Percentiles rank a stretch among this genome's conserved stretches.
These are phyloP conservation scores for Epichloe gansuensis DNA, from an alignment of 2,329 filamentous ascomycete species.

Conservation along the genomic window DNA sequence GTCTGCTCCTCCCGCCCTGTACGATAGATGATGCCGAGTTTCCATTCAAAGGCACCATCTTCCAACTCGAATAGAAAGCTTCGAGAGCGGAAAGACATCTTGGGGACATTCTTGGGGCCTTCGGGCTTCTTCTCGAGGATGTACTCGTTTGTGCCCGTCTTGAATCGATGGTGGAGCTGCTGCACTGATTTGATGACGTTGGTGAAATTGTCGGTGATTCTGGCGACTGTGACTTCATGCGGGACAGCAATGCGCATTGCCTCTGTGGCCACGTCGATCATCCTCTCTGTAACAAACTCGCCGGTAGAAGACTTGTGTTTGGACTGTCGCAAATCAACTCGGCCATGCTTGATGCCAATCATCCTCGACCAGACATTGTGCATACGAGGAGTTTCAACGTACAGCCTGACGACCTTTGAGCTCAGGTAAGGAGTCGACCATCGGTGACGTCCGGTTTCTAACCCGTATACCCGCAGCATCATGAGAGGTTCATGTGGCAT, in stretches of 20 bases:
- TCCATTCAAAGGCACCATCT: conserved; percentile 96
- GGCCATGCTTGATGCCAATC: conserved; percentile 67
- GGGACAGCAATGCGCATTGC: conserved; percentile 81
- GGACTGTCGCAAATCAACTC: conserved; percentile 69
- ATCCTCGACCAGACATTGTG: conserved; percentile 76
- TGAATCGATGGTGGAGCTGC: conserved; percentile 88
- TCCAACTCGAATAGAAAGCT: conserved; percentile 85
- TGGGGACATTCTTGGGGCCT: conserved; percentile 74
- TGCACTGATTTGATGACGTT: conserved; percentile 79
- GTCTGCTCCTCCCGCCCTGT: conserved; percentile 80
- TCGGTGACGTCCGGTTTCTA: conserved; percentile 74
- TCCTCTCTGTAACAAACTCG: conserved; percentile 57
- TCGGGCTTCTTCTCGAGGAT: conserved; percentile 77
- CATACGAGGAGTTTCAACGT: conserved; percentile 77
- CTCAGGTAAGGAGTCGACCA: conserved; percentile 77
- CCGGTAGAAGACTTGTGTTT: conserved; percentile 52
- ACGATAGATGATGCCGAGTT: conserved; percentile 86
- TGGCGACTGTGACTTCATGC: conserved; percentile 80
- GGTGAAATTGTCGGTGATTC: conserved; percentile 84
- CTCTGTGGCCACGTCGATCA: conserved; percentile 74
- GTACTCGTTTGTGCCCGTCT: conserved; percentile 77
- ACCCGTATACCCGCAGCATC: conserved; percentile 76
- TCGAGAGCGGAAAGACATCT: conserved; percentile 69
- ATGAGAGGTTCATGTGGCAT: conserved; percentile 83
- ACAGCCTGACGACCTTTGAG: conserved; percentile 69